Evolutionary conservation across 352 stramenopile genomes (phyloP).

Genomic region (Phytopythium helicoides): DNA sequence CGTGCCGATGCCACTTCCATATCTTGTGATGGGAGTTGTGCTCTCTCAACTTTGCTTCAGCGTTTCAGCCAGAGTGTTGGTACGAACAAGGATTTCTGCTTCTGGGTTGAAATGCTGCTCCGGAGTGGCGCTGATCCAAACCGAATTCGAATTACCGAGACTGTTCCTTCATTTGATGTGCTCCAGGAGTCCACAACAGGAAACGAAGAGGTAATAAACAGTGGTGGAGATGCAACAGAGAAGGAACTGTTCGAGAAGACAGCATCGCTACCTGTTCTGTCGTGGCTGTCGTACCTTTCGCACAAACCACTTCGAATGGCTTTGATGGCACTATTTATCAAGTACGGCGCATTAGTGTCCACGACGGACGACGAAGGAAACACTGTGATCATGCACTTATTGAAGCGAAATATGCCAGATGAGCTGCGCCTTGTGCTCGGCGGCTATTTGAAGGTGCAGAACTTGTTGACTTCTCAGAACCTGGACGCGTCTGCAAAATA

Average conservation of each 20-base stretch:
- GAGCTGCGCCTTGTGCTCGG: too few species aligned
- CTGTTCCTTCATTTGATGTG: neutral
- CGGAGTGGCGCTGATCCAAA: constrained; percentile 53
- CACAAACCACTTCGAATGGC: too few species aligned
- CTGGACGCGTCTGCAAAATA: too few species aligned
- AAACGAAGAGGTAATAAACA: too few species aligned
- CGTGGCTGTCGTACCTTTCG: constrained; percentile 23
- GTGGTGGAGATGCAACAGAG: constrained; percentile 20
- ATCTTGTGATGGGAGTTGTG: constrained; percentile 35
- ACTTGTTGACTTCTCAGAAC: too few species aligned
- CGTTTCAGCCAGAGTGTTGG: constrained; percentile 34
- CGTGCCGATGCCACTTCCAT: constrained; percentile 21
- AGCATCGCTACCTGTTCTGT: constrained; percentile 23
- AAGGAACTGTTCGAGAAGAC: constrained; percentile 27
- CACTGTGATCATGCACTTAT: too few species aligned
- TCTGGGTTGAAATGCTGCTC: constrained; percentile 45
- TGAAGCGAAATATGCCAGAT: too few species aligned
- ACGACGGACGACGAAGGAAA: too few species aligned
- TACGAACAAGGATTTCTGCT: constrained; percentile 22
- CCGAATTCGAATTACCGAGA: constrained; percentile 16
- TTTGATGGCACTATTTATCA: too few species aligned
- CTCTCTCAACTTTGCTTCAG: constrained; percentile 45
- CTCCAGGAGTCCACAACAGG: too few species aligned
- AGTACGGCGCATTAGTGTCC: too few species aligned
- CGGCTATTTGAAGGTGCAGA: too few species aligned